Evolutionary conservation across 805 yeast genomes (phyloP).

Genomic region (Naumovozyma baii): DNA sequence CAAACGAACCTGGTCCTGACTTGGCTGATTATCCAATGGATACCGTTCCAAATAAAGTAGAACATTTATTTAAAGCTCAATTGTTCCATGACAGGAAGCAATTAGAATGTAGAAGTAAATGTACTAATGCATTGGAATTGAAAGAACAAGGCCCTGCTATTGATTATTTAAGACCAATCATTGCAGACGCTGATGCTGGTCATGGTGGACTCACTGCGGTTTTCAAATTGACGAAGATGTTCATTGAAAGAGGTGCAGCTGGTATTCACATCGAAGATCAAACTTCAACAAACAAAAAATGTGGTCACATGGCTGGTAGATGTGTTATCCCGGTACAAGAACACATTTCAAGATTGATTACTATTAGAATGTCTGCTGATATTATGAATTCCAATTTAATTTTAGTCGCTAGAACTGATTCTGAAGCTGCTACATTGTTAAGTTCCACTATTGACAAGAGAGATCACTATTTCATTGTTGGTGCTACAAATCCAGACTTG

Average conservation of each 20-base stretch:
- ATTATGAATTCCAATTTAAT: slow-evolving; percentile 79
- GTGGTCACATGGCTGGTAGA: slow-evolving; percentile 99
- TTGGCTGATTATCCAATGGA: slow-evolving; percentile 98
- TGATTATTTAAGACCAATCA: slow-evolving; percentile 87
- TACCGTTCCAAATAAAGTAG: slow-evolving; percentile 97
- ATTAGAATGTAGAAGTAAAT: slow-evolving; percentile 64
- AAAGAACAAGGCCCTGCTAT: slow-evolving; percentile 62
- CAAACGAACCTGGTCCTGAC: slow-evolving; percentile 97
- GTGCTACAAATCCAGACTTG: slow-evolving; percentile 78
- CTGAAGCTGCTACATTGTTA: slow-evolving; percentile 93
- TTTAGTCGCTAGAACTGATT: slow-evolving; percentile 90
- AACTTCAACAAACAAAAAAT: slow-evolving; percentile 97
- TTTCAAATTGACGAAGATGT: slow-evolving; percentile 88
- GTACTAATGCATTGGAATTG: slow-evolving; percentile 47
- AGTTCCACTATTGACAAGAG: slow-evolving; percentile 90
- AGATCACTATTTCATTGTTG: slow-evolving; percentile 87
- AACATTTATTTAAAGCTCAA: slow-evolving; percentile 94
- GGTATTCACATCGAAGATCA: slow-evolving; percentile 98
- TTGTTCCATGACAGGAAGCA: slow-evolving; percentile 95
- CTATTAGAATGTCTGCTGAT: slow-evolving; percentile 92
- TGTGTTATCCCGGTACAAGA: slow-evolving; percentile 96
- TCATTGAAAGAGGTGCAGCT: slow-evolving; percentile 96
- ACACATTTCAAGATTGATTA: slow-evolving; percentile 88
- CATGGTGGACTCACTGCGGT: slow-evolving; percentile 98
- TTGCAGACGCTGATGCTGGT: slow-evolving; percentile 98